phyloP scores from a whole-genome alignment of 805 yeast species.

The Kuraishia molischiana region DNA sequence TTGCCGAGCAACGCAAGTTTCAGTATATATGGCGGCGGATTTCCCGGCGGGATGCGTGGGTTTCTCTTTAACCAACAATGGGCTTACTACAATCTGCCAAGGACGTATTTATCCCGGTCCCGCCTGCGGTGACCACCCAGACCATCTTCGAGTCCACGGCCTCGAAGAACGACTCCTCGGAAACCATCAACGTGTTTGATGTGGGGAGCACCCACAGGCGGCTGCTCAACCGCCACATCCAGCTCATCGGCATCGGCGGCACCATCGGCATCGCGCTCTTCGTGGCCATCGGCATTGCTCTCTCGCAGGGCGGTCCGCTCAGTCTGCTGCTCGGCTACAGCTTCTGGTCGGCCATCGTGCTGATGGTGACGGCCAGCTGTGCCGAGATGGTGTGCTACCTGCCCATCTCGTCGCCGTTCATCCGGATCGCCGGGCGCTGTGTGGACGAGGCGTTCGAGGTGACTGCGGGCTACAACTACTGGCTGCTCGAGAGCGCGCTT shows the following conservation, averaged over 20 bases:
- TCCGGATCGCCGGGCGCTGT: constrained; percentile 34
- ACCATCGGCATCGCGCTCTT: constrained; percentile 38
- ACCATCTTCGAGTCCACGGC: background rate
- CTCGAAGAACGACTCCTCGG: background rate
- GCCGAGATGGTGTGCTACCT: constrained; percentile 38
- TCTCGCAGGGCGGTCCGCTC: constrained; percentile 31
- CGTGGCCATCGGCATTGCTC: constrained; percentile 30
- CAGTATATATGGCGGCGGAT: too few relatives aligned
- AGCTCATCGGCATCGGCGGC: constrained; percentile 39
- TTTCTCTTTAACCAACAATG: background rate
- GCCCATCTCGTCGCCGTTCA: constrained; percentile 39
- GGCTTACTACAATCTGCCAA: background rate
- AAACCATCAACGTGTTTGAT: background rate
- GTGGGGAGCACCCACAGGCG: constrained; percentile 14
- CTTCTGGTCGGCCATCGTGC: constrained; percentile 31
- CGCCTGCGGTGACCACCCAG: background rate
- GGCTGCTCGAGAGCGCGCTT: constrained; percentile 36
- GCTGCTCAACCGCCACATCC: constrained; percentile 32
- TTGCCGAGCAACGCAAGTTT: too few relatives aligned
- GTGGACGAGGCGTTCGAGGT: constrained; percentile 35
- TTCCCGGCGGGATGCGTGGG: too few relatives aligned
- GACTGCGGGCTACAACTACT: constrained; percentile 40
- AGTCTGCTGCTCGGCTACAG: constrained; percentile 27
- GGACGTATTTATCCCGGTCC: background rate
- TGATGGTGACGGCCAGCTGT: constrained; percentile 29